Base-by-base conservation (phyloP, 805 yeast genomes). In the Ascoidea tarda region DNA sequence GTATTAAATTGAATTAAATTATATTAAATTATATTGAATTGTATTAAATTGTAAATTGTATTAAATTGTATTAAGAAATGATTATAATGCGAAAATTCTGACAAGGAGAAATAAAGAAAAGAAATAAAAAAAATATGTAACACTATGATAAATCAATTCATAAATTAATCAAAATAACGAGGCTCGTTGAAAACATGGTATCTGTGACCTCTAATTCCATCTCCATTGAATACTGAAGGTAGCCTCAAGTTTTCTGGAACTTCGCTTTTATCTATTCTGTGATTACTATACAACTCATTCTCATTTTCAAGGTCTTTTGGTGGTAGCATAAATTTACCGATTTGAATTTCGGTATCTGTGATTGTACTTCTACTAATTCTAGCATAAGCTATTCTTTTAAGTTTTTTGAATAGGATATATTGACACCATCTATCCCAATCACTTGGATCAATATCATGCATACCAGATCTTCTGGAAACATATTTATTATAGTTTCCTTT, bases 351-450 rank as follows among this genome's bases (percentile, higher is more conserved):
- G 2, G 99, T 93, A 64, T 93, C 99, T 0, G 99, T 93, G 59
- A 93, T 90, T 0, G 96, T 82, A 6, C 93, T 87, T 63, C 99
- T 79, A 49, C 95, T 82, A 47, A 93, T 84, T 65, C 99, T 80
- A 0, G 98, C 98, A 65, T 93, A 93, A 4, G 95, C 98, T 1
- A 84, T 80, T 67, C 96, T 84, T 65, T 80, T 83, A 67, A 93
- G 70, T 55, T 84, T 82, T 66, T 90, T 85, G 77, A 84, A 93
- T 58, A 93, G 70, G 57, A 93, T 88, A 69, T 93, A 93, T 70
- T 93, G 96, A 69, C 99, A 93, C 99, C 99, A 93, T 70, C 99
- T 80, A 63, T 93, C 99, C 82, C 90, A 87, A 65, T 91, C 97
- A 6, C 84, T 73, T 48, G 90, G 84, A 66, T 93, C 99, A 57